Evolutionary conservation across 2,329 filamentous ascomycete genomes (phyloP).

Genomic region (Cordyceps pruinosa): DNA sequence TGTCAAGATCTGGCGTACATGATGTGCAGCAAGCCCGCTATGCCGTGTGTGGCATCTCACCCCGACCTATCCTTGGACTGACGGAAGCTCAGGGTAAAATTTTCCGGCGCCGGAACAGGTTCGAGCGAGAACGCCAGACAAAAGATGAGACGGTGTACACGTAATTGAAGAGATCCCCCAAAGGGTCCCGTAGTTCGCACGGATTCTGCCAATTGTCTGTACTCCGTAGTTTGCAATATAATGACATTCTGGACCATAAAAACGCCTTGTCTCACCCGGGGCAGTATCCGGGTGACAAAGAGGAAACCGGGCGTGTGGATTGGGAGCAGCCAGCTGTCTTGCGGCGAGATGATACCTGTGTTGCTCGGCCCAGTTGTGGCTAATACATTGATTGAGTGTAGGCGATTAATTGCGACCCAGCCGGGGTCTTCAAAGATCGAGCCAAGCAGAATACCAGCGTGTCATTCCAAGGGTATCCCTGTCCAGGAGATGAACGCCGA

Average conservation of each 20-base stretch:
- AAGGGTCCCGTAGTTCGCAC: background rate
- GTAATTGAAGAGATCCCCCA: background rate
- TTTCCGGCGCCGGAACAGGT: background rate
- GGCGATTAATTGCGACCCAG: background rate
- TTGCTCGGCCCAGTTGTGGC: conserved; percentile 10
- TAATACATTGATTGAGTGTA: conserved; percentile 3
- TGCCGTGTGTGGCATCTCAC: background rate
- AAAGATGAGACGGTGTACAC: background rate
- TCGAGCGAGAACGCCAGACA: background rate
- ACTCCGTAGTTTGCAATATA: conserved; percentile 8
- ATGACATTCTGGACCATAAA: background rate
- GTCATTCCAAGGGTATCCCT: background rate
- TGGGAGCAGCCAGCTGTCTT: background rate
- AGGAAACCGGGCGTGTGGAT: background rate
- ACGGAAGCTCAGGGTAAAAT: background rate
- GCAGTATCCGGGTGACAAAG: background rate
- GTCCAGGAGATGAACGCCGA: background rate
- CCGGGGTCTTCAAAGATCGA: background rate
- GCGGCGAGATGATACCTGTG: background rate
- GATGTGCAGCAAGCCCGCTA: background rate
- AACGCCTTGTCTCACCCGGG: background rate
- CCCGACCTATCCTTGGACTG: background rate
- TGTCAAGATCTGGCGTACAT: background rate
- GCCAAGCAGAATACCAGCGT: background rate
- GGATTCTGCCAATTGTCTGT: background rate